A percentile compares a stretch with the other conserved stretches of the same genome.
Conservation (phyloP, 331 rosid species). For the Malus hybrid region DNA sequence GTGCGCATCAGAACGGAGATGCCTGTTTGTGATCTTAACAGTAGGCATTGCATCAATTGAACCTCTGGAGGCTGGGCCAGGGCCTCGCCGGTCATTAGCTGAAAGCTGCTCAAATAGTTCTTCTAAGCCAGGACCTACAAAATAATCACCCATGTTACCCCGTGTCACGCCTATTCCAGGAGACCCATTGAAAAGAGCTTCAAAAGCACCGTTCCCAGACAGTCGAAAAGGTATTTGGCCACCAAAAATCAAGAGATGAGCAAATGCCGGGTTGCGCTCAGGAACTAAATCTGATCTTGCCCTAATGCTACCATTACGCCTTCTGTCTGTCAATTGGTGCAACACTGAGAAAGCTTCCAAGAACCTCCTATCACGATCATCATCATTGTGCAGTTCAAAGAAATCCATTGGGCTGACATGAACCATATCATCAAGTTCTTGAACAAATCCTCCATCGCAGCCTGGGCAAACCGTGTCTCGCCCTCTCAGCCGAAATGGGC, state of each 20-base stretch:
- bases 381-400: slow-evolving; percentile 27
- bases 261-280: slow-evolving; percentile 35
- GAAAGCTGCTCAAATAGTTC: slow-evolving; percentile 73
- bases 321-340: slow-evolving; percentile 46
- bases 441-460: slow-evolving; percentile 58
- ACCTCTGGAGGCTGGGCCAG: slow-evolving; percentile 56
- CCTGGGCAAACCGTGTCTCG: slow-evolving; percentile 38
- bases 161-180: slow-evolving; percentile 53
- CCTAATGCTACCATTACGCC: slow-evolving; percentile 30
- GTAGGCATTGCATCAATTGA: slow-evolving; percentile 67
- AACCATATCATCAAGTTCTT: slow-evolving; percentile 56
- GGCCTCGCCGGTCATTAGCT: slow-evolving; percentile 55
- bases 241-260: slow-evolving; percentile 62
- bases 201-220: slow-evolving; percentile 51
- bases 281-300: slow-evolving; percentile 37
- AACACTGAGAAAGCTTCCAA: slow-evolving; percentile 50
- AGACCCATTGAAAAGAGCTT: slow-evolving; percentile 56
- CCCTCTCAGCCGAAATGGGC: slow-evolving; percentile 35
- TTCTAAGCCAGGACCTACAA: slow-evolving; percentile 72
- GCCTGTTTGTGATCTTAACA: slow-evolving; percentile 43
- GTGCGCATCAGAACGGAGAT: slow-evolving; percentile 62
- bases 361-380: slow-evolving; percentile 27
- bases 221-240: slow-evolving; percentile 58
- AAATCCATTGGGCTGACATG: slow-evolving; percentile 34
- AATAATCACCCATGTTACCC: slow-evolving; percentile 61